These are phyloP conservation scores for Venturia asperata DNA, from an alignment of 2,329 filamentous ascomycete species.

Conservation along the genomic window DNA sequence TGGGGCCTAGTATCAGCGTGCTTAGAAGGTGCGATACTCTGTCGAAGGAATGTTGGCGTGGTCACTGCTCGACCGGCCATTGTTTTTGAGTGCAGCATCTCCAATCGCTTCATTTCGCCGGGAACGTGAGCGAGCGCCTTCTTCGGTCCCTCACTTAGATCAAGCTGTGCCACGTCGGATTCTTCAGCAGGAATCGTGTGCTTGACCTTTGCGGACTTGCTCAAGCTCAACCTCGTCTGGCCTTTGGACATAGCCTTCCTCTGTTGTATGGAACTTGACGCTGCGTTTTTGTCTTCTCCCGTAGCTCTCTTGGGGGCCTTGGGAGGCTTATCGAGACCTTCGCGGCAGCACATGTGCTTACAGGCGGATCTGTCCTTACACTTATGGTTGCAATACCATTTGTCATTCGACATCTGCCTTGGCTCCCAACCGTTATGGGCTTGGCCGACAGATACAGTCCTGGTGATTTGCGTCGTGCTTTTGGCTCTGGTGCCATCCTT, in stretches of 20 bases:
- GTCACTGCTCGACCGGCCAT: neutral
- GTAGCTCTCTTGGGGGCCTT: slow-evolving; percentile 38
- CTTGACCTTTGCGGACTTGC: neutral
- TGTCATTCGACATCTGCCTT: slow-evolving; percentile 57
- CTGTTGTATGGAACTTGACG: neutral
- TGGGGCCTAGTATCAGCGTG: no score
- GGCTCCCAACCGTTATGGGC: slow-evolving; percentile 32
- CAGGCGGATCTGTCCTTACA: slow-evolving; percentile 59
- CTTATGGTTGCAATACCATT: slow-evolving; percentile 65
- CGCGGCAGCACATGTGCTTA: slow-evolving; percentile 65
- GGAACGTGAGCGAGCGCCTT: neutral
- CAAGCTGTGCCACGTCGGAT: slow-evolving; percentile 5
- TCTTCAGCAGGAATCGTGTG: neutral
- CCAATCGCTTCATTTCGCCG: neutral
- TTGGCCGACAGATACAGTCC: neutral
- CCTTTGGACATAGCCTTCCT: slow-evolving; percentile 1
- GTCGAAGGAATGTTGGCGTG: neutral
- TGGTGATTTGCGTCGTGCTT: slow-evolving; percentile 20
- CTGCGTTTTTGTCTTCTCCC: slow-evolving; percentile 5
- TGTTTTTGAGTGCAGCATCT: slow-evolving; percentile 6
- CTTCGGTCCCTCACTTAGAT: slow-evolving; percentile 6
- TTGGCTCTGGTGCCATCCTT: slow-evolving; percentile 16
- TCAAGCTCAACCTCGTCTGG: slow-evolving; percentile 12
- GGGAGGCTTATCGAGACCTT: slow-evolving; percentile 60
- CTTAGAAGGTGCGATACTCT: neutral